A percentile compares a stretch with the other conserved stretches of the same genome.
Evolutionary conservation across 176 grass and related monocot genomes (phyloP).

Genomic region (Aechmea fasciata): DNA sequence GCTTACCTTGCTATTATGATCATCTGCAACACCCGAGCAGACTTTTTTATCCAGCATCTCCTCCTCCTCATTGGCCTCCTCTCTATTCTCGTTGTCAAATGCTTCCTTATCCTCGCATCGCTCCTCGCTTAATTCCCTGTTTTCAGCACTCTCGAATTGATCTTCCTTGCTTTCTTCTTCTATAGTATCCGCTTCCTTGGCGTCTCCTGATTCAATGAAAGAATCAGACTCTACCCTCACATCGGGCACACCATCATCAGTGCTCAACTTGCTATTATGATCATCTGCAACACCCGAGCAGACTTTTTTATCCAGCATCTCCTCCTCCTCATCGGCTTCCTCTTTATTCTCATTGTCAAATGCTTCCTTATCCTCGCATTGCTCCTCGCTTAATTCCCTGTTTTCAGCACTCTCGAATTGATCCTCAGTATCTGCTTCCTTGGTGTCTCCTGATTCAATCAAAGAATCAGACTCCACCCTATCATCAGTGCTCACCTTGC

Average conservation of each 20-base stretch:
- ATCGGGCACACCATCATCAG: neutral
- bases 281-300: neutral
- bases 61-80: neutral
- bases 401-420: neutral
- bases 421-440: neutral
- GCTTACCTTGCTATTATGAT: neutral
- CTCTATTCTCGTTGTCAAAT: neutral
- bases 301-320: neutral
- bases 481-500: neutral
- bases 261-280: neutral
- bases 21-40: neutral
- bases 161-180: neutral
- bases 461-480: no score
- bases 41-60: neutral
- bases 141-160: neutral
- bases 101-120: neutral
- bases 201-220: no score
- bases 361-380: neutral
- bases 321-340: neutral
- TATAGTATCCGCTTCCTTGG: neutral
- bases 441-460: no score
- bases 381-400: neutral
- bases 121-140: neutral
- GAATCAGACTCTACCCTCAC: no score
- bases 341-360: neutral